A percentile compares a stretch with the other conserved stretches of the same genome.
Evolutionary conservation across 2,329 filamentous ascomycete species (phyloP).

Genomic region (Hirsutella rhossiliensis): DNA sequence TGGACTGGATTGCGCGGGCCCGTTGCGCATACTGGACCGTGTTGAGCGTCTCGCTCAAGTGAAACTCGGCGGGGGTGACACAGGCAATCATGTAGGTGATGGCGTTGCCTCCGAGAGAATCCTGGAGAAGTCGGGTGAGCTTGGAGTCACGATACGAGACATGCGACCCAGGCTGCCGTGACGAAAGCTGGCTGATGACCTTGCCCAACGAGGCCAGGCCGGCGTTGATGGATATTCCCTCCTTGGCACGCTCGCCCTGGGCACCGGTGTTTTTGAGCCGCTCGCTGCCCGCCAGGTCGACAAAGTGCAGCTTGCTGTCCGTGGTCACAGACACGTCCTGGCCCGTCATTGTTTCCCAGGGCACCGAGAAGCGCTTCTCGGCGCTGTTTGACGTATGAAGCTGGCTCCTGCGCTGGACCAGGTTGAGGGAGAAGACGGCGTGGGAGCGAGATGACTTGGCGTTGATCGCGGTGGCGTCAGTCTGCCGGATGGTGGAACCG

Average conservation of each 20-base stretch:
- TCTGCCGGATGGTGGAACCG: constrained; percentile 88
- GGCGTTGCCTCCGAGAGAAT: constrained; percentile 91
- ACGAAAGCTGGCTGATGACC: constrained; percentile 95
- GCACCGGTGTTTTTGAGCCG: constrained; percentile 94
- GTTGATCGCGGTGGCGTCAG: constrained; percentile 93
- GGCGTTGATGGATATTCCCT: constrained; percentile 97
- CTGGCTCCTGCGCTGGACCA: constrained; percentile 71
- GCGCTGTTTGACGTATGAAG: constrained; percentile 36
- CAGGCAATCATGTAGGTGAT: constrained; percentile 99
- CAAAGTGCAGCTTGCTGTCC: constrained; percentile 97
- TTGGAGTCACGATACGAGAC: constrained; percentile 98
- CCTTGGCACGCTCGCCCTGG: constrained; percentile 84
- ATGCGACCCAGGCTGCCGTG: constrained; percentile 73
- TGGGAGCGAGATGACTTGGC: constrained; percentile 96
- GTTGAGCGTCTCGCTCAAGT: constrained; percentile 93
- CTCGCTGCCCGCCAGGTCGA: constrained; percentile 94
- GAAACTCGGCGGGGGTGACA: constrained; percentile 92
- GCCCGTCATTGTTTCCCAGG: constrained; percentile 64
- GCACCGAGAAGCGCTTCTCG: constrained; percentile 82
- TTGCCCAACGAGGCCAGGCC: constrained; percentile 91
- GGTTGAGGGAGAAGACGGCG: constrained; percentile 90
- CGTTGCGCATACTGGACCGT: constrained; percentile 96
- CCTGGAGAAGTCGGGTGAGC: constrained; percentile 85
- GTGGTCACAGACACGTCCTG: constrained; percentile 62
- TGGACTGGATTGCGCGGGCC: constrained; percentile 92